Evolutionary conservation across 2,329 filamentous ascomycete genomes (phyloP).

Genomic region (Paecilomyces variotii): DNA sequence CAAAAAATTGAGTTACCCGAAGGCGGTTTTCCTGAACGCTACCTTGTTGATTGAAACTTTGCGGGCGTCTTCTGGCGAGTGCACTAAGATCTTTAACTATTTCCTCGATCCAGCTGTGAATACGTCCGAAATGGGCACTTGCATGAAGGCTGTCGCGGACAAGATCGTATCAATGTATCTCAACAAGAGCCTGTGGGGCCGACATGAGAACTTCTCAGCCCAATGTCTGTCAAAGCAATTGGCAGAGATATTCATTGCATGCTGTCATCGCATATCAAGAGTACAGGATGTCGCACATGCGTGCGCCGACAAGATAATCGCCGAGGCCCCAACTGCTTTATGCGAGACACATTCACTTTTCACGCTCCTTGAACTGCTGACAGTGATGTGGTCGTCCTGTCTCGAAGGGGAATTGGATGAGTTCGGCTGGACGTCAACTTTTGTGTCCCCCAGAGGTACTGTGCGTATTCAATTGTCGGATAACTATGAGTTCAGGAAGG

Average conservation of each 20-base stretch:
- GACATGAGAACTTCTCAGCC: conserved; percentile 73
- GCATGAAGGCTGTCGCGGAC: conserved; percentile 56
- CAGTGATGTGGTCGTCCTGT: conserved; percentile 91
- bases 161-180: conserved; percentile 74
- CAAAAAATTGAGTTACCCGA: conserved; percentile 74
- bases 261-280: conserved; percentile 86
- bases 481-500: conserved; percentile 73
- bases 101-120: conserved; percentile 85
- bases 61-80: conserved; percentile 78
- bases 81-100: conserved; percentile 80
- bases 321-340: conserved; percentile 75
- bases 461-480: conserved; percentile 89
- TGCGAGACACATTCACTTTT: conserved; percentile 89
- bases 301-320: conserved; percentile 80
- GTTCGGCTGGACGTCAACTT: conserved; percentile 77
- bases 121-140: conserved; percentile 52
- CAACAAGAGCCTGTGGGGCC: conserved; percentile 62
- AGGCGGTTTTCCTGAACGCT: conserved; percentile 85
- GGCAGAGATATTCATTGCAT: conserved; percentile 73
- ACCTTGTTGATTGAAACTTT: conserved; percentile 84
- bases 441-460: conserved; percentile 66
- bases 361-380: conserved; percentile 81
- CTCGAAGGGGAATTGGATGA: conserved; percentile 90
- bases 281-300: conserved; percentile 80
- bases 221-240: conserved; percentile 85